A percentile compares a stretch with the other conserved stretches of the same genome.
These are phyloP conservation scores for Pythium periplocum DNA, from an alignment of 352 stramenopile species.

Conservation along the genomic window DNA sequence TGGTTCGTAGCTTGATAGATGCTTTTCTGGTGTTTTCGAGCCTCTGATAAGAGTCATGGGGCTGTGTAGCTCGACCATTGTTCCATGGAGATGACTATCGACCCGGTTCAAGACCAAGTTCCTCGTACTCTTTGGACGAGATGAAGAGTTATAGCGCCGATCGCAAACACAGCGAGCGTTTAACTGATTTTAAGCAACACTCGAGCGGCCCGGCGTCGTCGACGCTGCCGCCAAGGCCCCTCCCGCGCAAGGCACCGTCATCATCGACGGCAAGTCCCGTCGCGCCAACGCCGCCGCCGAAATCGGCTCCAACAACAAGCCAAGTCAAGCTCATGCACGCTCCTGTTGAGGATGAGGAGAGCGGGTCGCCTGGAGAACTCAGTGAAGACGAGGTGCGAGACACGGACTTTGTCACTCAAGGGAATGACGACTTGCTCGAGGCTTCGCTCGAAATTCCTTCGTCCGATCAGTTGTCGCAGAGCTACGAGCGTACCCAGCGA, in stretches of 20 bases:
- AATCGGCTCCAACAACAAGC: not conserved
- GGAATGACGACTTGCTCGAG: slow-evolving; percentile 30
- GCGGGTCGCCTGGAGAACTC: not conserved
- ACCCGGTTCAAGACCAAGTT: slow-evolving; percentile 57
- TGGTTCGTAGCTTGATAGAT: slow-evolving; percentile 12
- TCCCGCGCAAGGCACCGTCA: no score
- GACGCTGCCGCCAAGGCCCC: no score
- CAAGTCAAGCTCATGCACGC: slow-evolving; percentile 46
- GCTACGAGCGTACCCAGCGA: slow-evolving; percentile 17
- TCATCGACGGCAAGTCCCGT: no score
- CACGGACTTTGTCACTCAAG: not conserved
- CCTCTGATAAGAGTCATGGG: not conserved
- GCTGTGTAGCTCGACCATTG: slow-evolving; percentile 28
- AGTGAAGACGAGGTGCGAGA: slow-evolving; percentile 1
- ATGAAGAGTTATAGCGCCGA: slow-evolving; percentile 11
- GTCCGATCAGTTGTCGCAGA: slow-evolving; percentile 20
- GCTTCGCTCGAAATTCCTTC: slow-evolving; percentile 49
- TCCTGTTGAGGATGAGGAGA: slow-evolving; percentile 10
- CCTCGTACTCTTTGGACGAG: slow-evolving; percentile 49
- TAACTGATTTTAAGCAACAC: no score
- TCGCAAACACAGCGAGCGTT: no score
- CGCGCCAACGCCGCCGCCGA: not conserved
- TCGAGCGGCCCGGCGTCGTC: no score
- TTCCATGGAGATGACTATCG: slow-evolving; percentile 80
- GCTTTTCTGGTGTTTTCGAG: not conserved